Evolutionary conservation across 768 basidiomycete species (phyloP).

Genomic region (Lentinula aciculospora): DNA sequence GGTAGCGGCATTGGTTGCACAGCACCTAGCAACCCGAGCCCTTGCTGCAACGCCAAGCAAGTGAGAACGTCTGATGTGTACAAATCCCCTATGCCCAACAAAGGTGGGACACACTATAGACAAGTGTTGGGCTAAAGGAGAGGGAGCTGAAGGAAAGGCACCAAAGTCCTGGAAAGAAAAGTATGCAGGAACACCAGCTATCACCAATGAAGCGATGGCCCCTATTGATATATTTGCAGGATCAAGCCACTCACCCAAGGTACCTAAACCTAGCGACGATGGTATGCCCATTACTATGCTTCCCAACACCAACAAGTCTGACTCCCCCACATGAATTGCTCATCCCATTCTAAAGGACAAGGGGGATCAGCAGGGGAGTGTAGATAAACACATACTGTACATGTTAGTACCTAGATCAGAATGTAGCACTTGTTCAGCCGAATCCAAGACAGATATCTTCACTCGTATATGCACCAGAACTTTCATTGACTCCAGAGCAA

Average conservation of each 20-base stretch:
- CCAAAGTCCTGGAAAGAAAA: not conserved
- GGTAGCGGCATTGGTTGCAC: not conserved
- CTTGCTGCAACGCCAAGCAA: not conserved
- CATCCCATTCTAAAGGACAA: not conserved
- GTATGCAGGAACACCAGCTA: not conserved
- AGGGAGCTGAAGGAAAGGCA: not conserved
- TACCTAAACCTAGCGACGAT: no score
- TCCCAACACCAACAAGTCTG: not conserved
- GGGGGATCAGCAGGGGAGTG: not conserved
- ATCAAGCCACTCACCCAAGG: not conserved
- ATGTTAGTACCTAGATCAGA: not conserved
- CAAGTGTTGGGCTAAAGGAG: not conserved
- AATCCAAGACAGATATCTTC: not conserved
- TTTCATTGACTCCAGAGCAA: not conserved
- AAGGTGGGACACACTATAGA: not conserved
- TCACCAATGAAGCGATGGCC: not conserved
- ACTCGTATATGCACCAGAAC: no score
- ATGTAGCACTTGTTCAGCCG: not conserved
- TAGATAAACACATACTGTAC: not conserved
- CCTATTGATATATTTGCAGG: not conserved
- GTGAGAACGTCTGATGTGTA: not conserved
- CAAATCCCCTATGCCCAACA: not conserved
- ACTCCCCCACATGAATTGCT: not conserved
- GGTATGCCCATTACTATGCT: not conserved
- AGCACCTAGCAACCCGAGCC: no score